These are phyloP conservation scores for Aspergillus indologenus DNA, from an alignment of 495 filamentous ascomycete species.

Conservation along the genomic window DNA sequence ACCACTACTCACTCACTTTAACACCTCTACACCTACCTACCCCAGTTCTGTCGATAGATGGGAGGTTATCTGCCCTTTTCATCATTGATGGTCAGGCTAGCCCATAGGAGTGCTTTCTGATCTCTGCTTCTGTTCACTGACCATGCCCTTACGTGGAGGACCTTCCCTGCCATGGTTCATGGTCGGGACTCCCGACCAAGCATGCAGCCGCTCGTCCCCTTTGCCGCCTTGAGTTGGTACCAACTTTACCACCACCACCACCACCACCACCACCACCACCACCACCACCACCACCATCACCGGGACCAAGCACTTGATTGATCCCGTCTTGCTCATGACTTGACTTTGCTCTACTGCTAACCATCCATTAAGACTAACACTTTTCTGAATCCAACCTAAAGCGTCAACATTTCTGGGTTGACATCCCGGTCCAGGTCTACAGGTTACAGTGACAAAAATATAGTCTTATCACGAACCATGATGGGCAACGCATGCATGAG, in stretches of 20 bases:
- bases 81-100: background rate
- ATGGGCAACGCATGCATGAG: constrained; percentile 5
- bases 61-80: background rate
- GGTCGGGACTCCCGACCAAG: background rate
- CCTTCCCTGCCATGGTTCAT: background rate
- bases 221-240: constrained; percentile 4
- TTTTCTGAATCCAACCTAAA: background rate
- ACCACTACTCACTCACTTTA: background rate
- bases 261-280: background rate
- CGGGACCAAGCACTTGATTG: background rate
- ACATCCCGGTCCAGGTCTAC: background rate
- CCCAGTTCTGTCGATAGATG: background rate
- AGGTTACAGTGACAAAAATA: too few species aligned
- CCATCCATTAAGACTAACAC: background rate
- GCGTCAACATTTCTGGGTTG: background rate
- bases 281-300: background rate
- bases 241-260: background rate
- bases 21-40: background rate
- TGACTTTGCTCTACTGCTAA: constrained; percentile 7
- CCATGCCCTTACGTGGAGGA: background rate
- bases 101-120: background rate
- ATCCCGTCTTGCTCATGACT: background rate
- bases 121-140: background rate
- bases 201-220: constrained; percentile 1
- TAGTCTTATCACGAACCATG: constrained; percentile 1